These are phyloP conservation scores for Tuber magnatum DNA, from an alignment of 495 filamentous ascomycete species.

Conservation along the genomic window DNA sequence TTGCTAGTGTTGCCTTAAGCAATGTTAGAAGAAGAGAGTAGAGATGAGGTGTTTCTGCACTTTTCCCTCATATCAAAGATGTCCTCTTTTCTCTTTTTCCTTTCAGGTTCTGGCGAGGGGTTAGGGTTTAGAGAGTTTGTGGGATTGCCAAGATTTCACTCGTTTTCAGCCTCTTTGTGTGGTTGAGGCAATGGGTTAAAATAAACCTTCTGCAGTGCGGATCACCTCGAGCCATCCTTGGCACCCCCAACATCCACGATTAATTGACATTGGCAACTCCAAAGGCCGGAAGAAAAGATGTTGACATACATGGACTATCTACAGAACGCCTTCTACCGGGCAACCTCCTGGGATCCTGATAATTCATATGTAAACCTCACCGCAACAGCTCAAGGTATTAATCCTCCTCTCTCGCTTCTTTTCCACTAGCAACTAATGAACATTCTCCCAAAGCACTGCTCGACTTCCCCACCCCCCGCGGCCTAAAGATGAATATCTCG, in stretches of 20 bases:
- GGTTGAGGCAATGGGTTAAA: background rate
- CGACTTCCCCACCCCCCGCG: constrained; percentile 56
- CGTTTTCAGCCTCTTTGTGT: constrained; percentile 19
- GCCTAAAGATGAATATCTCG: constrained; percentile 74
- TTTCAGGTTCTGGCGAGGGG: constrained; percentile 19
- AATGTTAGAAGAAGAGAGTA: constrained; percentile 11
- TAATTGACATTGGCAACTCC: background rate
- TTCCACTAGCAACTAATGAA: constrained; percentile 10
- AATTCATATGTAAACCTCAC: constrained; percentile 87
- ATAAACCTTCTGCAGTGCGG: background rate
- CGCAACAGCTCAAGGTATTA: constrained; percentile 69
- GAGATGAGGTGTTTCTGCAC: constrained; percentile 8
- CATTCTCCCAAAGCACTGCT: constrained; percentile 47
- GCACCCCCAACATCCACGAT: background rate
- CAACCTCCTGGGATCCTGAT: constrained; percentile 82
- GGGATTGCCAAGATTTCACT: constrained; percentile 17
- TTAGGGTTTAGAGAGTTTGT: constrained; percentile 6
- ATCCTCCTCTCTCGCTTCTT: background rate
- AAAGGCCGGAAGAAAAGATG: constrained; percentile 50
- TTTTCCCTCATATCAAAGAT: constrained; percentile 18
- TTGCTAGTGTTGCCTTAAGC: background rate
- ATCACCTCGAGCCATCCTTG: background rate
- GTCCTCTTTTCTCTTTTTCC: constrained; percentile 23
- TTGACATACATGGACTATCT: constrained; percentile 98
- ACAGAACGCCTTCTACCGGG: constrained; percentile 81